phyloP scores from a whole-genome alignment of 345 rosid genomes.

The Salix arbutifolia region DNA sequence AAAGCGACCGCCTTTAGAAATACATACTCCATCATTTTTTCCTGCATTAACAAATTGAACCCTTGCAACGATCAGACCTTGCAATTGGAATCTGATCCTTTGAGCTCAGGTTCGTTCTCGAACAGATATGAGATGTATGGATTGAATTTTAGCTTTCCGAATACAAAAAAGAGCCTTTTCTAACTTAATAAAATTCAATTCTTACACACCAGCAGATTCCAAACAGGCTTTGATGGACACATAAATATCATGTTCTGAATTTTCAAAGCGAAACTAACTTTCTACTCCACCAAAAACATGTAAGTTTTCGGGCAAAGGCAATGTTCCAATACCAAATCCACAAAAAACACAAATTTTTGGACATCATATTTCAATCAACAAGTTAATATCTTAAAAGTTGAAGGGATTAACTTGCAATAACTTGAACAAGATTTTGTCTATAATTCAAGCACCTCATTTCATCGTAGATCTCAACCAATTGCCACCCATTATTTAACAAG shows the following conservation, averaged over 20 bases:
- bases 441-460: neutral
- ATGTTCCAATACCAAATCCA: neutral
- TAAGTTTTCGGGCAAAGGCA: neutral
- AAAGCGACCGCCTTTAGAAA: slow-evolving; percentile 85
- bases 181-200: neutral
- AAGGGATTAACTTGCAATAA: neutral
- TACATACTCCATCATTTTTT: slow-evolving; percentile 47
- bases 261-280: neutral
- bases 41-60: slow-evolving; percentile 28
- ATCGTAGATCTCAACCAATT: neutral
- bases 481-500: neutral
- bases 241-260: neutral
- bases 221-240: neutral
- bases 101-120: neutral
- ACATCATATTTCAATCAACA: neutral
- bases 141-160: neutral
- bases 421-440: neutral
- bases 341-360: neutral
- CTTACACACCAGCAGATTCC: neutral
- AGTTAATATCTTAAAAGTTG: neutral
- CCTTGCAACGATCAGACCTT: neutral
- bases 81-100: neutral
- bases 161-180: too few relatives aligned
- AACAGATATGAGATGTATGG: neutral
- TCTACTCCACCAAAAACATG: neutral